phyloP scores from a whole-genome alignment of 2,329 filamentous ascomycete genomes.

The Cordyceps tenuipes region DNA sequence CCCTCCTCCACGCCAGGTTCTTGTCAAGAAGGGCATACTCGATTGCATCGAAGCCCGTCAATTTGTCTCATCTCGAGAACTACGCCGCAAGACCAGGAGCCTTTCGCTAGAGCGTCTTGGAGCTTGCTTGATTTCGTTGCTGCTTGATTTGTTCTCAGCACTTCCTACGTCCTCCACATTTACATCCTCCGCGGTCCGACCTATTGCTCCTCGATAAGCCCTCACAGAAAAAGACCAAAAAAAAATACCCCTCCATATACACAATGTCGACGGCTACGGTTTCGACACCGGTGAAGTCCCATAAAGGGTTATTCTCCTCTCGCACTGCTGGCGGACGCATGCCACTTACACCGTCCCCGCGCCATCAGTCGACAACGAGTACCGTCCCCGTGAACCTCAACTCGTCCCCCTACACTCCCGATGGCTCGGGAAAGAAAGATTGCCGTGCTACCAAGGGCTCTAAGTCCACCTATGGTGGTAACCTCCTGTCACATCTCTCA shows the following conservation, averaged over 20 bases:
- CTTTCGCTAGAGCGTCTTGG: conserved; percentile 54
- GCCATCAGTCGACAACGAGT: conserved; percentile 49
- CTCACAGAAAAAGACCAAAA: not conserved
- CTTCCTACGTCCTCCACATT: conserved; percentile 26
- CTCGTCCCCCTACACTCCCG: conserved; percentile 73
- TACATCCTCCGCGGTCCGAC: not conserved
- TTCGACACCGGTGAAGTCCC: conserved; percentile 90
- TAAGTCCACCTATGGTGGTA: conserved; percentile 74
- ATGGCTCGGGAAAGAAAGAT: conserved; percentile 45
- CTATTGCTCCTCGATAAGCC: not conserved
- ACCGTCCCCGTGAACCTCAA: conserved; percentile 44
- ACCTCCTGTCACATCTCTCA: conserved; percentile 70
- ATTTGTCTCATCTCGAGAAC: conserved; percentile 18
- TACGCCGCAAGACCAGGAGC: conserved; percentile 46
- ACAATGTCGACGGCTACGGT: conserved; percentile 75
- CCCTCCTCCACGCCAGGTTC: conserved; percentile 18
- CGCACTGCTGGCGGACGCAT: conserved; percentile 92
- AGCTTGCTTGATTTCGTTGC: conserved; percentile 40
- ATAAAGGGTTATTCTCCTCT: conserved; percentile 82
- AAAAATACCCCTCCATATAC: conserved; percentile 16
- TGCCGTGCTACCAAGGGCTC: conserved; percentile 35
- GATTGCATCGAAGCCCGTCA: conserved; percentile 37
- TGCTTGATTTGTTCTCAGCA: conserved; percentile 30
- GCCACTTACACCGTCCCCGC: conserved; percentile 87
- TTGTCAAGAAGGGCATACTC: conserved; percentile 33